Evolutionary conservation across 2,329 filamentous ascomycete genomes (phyloP), one percentile per base, ranked within the genome.

Genomic region (Trichoderma sp.): DNA sequence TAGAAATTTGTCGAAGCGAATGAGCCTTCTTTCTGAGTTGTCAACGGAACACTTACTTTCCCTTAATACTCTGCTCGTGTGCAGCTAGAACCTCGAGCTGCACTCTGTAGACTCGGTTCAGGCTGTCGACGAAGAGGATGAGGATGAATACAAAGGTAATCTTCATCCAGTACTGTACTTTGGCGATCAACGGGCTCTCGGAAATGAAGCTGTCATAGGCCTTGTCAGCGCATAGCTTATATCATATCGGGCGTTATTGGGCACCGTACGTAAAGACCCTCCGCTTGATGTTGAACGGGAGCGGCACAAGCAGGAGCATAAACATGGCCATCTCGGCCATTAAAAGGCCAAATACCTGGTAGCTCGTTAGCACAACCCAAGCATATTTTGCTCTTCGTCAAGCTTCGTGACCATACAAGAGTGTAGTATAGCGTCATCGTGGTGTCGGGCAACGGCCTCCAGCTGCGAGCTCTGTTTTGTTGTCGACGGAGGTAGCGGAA

Each of bases 111-210:
- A 99, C 95, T 72, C 95, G 92, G 77, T 90, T 90, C 80, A 98
- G 94, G 78, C 93, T 97, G 83, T 99, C 95, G 75, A 98, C 88
- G 83, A 99, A 99, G 72, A 99, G 90, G 72, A 99, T 97, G 68
- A 98, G 85, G 76, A 99, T 98, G 84, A 99, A 99, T 78, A 99
- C 94, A 79, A 99, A 99, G 2, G 93, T 97, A 68, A 99, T 99
- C 87, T 97, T 98, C 83, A 99, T 86, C 75, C 93, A 94, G 84
- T 99, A 97, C 84, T 98, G 94, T 72, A 98, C 80, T 80, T 98
- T 97, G 48, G 94, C 95, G 68, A 99, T 87, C 63, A 89, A 70
- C 0, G 86, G 91, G 78, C 90, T 96, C 77, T 94, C 92, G 64
- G 94, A 97, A 77, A 99, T 94, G 87, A 99, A 99, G 75, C 91